Evolutionary conservation across 306 rosid genomes (phyloP).

Genomic region (Cucurbita pepo): DNA sequence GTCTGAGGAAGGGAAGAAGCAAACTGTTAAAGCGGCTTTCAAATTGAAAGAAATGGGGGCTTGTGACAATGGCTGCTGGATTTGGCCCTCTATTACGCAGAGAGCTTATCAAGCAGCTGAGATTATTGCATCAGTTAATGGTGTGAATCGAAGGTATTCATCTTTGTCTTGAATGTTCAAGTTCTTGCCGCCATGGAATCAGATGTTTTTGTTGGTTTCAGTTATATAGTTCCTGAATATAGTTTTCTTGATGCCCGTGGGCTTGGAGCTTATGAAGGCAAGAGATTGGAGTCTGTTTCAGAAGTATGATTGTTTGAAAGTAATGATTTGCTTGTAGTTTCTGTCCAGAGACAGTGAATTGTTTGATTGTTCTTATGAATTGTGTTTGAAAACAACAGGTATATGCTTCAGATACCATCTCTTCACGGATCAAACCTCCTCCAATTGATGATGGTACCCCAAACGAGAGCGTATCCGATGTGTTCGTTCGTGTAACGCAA

Average conservation of each 20-base stretch:
- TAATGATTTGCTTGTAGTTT: background rate
- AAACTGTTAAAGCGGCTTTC: slow-evolving; percentile 46
- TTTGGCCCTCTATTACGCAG: slow-evolving; percentile 95
- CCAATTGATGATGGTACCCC: slow-evolving; percentile 77
- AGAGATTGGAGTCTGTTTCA: slow-evolving; percentile 54
- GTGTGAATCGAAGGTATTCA: slow-evolving; percentile 52
- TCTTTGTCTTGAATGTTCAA: background rate
- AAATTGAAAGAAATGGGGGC: slow-evolving; percentile 68
- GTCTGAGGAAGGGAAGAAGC: slow-evolving; percentile 71
- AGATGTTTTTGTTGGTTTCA: slow-evolving; percentile 22
- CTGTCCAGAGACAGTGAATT: background rate
- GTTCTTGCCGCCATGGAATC: background rate
- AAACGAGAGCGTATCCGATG: slow-evolving; percentile 81
- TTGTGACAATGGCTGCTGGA: slow-evolving; percentile 84
- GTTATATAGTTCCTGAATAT: slow-evolving; percentile 79
- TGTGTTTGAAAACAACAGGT: slow-evolving; percentile 23
- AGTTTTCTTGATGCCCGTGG: slow-evolving; percentile 94
- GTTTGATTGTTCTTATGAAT: background rate
- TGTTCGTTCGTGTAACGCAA: slow-evolving; percentile 75
- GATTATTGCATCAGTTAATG: slow-evolving; percentile 68
- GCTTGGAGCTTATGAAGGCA: slow-evolving; percentile 85
- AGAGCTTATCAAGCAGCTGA: slow-evolving; percentile 94
- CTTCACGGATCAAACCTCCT: slow-evolving; percentile 61
- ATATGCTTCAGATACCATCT: slow-evolving; percentile 59
- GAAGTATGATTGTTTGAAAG: slow-evolving; percentile 22